phyloP scores from a whole-genome alignment of 1,139 yeast genomes.

The Protomyces arabidopsidicola region DNA sequence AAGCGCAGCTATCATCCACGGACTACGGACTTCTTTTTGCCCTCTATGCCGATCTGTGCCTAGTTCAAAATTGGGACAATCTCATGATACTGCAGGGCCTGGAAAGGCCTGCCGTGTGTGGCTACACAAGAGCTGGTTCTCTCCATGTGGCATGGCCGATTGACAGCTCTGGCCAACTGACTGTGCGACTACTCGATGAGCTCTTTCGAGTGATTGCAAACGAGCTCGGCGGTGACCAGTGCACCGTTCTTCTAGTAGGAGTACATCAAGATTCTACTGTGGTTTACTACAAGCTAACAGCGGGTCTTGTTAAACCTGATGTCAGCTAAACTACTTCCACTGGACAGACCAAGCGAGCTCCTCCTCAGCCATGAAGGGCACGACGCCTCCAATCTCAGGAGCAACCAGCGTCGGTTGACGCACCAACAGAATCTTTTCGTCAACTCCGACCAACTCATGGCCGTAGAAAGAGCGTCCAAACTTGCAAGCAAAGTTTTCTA shows the following conservation, averaged over 20 bases:
- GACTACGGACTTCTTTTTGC: constrained; percentile 17
- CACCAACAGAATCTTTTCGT: constrained; percentile 52
- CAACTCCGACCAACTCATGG: constrained; percentile 38
- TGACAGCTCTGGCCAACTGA: neutral
- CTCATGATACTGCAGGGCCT: neutral
- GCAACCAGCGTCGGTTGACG: constrained; percentile 56
- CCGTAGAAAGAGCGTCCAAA: constrained; percentile 70
- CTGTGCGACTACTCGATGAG: constrained; percentile 3
- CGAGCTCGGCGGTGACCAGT: neutral
- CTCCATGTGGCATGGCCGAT: constrained; percentile 9
- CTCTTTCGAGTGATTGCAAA: neutral
- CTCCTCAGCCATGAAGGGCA: constrained; percentile 88
- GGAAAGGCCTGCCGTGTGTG: neutral
- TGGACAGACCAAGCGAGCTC: constrained; percentile 67
- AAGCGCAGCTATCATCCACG: neutral
- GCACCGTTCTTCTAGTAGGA: constrained; percentile 11
- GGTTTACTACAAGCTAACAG: constrained; percentile 25
- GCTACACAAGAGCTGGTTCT: neutral
- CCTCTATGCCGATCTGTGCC: constrained; percentile 23
- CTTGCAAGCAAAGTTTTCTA: constrained; percentile 69
- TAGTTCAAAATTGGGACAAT: constrained; percentile 21
- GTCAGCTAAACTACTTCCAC: constrained; percentile 48
- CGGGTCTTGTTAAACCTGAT: constrained; percentile 24
- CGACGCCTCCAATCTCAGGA: constrained; percentile 56
- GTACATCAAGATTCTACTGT: constrained; percentile 28